These are phyloP conservation scores for Penicillium polonicum DNA, from an alignment of 2,329 filamentous ascomycete genomes.

Conservation along the genomic window DNA sequence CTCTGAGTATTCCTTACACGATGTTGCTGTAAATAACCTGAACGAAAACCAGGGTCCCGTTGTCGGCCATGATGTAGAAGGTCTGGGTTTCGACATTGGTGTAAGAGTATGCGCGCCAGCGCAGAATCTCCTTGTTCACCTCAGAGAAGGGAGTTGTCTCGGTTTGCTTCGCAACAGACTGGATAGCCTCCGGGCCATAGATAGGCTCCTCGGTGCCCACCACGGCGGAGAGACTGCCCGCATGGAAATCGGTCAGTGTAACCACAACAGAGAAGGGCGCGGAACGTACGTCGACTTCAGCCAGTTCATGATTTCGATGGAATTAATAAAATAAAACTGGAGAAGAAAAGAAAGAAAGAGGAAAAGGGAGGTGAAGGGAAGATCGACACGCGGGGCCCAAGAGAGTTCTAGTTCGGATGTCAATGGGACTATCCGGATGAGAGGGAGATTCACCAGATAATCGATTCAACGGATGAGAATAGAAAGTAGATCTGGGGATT, in stretches of 20 bases:
- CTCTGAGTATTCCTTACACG: constrained; percentile 59
- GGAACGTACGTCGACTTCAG: constrained; percentile 78
- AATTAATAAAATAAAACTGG: background rate
- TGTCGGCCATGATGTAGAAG: constrained; percentile 84
- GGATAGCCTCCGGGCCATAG: constrained; percentile 86
- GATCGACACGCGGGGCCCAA: constrained; percentile 36
- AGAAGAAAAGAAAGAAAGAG: constrained; percentile 15
- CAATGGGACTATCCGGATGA: constrained; percentile 16
- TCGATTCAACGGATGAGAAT: background rate
- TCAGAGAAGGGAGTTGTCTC: constrained; percentile 77
- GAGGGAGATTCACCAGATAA: constrained; percentile 1
- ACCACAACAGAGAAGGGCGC: constrained; percentile 13
- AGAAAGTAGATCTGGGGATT: background rate
- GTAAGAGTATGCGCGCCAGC: constrained; percentile 76
- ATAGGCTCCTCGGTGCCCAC: constrained; percentile 95
- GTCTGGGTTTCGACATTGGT: constrained; percentile 93
- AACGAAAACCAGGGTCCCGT: constrained; percentile 71
- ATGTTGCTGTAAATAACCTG: constrained; percentile 99
- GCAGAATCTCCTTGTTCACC: constrained; percentile 71
- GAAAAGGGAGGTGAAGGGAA: constrained; percentile 27
- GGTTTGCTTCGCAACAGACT: constrained; percentile 78
- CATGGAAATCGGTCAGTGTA: constrained; percentile 51
- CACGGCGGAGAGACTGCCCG: constrained; percentile 64
- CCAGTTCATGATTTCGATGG: constrained; percentile 76
- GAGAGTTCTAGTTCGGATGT: constrained; percentile 28